Base-by-base conservation (phyloP, 1,284 basidiomycete species). In the Marasmius sp. region DNA sequence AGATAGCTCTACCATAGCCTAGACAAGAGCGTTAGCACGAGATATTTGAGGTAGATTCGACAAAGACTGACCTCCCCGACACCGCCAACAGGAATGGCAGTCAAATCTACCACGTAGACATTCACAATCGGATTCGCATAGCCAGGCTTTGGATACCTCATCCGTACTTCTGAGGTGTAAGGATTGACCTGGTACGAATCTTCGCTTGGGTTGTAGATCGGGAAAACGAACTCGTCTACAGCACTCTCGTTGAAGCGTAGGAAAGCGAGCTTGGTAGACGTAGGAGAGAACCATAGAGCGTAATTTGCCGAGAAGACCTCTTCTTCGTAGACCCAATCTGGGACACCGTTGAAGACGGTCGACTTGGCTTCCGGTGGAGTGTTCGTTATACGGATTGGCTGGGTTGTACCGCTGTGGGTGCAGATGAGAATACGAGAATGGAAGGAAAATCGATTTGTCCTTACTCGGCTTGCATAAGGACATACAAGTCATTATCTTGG, bases 301-400 rank as follows among this genome's bases (percentile, higher is more conserved):
- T 76, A 88, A 68, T 95, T 87, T 39, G 77, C 72, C 5, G 81
- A 77, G 66, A 95, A 92, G 27, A 98, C 85, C 72, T 98, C 95
- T 74, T 98, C 95, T 74, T 98, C 95, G 74, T 97, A 97, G 6
- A 97, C 95, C 94, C 97, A 98, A 74, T 97, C 95, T 0, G 95
- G 93, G 0, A 98, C 91, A 6, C 95, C 97, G 70, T 98, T 91
- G 81, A 98, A 98, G 36, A 95, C 81, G 0, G 92, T 91, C 0
- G 85, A 81, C 51, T 91, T 93, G 0, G 96, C 97, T 43, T 43
- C 41, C 11, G n/a, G 12, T 2, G 41, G 41, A 22, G 89, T 88
- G 1, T 81, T 77, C 0, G 97, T 99, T 7, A 99, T 79, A 14
- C 91, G 87, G 53, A 96, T 87, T n/a, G 88, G 79, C 3, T 75